Percentiles rank a stretch among this genome's conserved stretches.
phyloP scores from a whole-genome alignment of 169 alveolate species.

The Plasmodium berghei region DNA sequence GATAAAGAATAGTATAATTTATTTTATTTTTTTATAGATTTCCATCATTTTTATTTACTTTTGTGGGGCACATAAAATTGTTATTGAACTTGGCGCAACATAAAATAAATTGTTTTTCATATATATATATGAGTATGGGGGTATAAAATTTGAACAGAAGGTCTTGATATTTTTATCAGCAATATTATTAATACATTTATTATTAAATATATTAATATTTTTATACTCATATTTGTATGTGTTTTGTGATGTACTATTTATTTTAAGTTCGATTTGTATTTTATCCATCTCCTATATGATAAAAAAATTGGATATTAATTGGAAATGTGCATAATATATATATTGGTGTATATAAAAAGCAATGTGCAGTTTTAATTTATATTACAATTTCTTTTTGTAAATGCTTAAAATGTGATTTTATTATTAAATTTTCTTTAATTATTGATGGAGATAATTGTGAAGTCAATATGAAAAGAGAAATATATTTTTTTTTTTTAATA shows the following conservation, averaged over 20 bases:
- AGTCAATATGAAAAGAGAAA: constrained; percentile 53
- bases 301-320: background rate
- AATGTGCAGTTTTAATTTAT: background rate
- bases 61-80: constrained; percentile 63
- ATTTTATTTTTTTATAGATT: constrained; percentile 1
- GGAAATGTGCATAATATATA: background rate
- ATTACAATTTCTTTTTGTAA: constrained; percentile 71
- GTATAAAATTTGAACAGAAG: constrained; percentile 60
- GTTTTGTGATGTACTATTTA: constrained; percentile 28
- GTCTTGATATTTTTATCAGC: constrained; percentile 51
- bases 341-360: constrained; percentile 1
- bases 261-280: constrained; percentile 37
- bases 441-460: constrained; percentile 54
- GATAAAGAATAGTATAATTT: background rate
- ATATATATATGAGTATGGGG: constrained; percentile 65
- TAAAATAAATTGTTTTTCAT: constrained; percentile 58
- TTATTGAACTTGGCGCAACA: constrained; percentile 70
- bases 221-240: constrained; percentile 55
- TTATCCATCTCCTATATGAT: constrained; percentile 38
- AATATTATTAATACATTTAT: constrained; percentile 36
- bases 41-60: constrained; percentile 26
- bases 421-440: constrained; percentile 50
- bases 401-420: constrained; percentile 55
- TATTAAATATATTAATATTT: constrained; percentile 56
- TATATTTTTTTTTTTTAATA: constrained; percentile 46